Conservation (phyloP, 805 yeast species). For the Sugiyamaella mastotermitis region DNA sequence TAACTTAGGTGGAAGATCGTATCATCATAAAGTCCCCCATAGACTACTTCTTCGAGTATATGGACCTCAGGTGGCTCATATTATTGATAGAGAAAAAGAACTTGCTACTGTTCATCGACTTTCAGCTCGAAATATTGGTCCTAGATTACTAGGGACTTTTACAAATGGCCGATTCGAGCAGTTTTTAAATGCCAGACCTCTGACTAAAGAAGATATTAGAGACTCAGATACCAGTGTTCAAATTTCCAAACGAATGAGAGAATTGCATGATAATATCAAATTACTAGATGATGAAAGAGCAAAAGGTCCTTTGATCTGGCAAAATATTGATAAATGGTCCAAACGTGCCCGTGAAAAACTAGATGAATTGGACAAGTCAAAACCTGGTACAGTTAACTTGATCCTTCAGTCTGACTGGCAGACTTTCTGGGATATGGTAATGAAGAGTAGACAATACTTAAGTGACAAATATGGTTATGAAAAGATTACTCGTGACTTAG, state of each 20-base stretch:
- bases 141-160: conserved; percentile 82
- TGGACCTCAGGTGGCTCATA: conserved; percentile 79
- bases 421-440: conserved; percentile 43
- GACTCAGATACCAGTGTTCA: conserved; percentile 70
- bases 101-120: conserved; percentile 65
- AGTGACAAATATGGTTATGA: conserved; percentile 41
- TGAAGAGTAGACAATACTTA: conserved; percentile 59
- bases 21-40: conserved; percentile 41
- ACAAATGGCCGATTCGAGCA: conserved; percentile 93
- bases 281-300: conserved; percentile 51
- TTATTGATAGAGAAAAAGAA: conserved; percentile 83
- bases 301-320: conserved; percentile 66
- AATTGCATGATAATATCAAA: conserved; percentile 75
- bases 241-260: conserved; percentile 95
- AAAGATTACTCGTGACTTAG: conserved; percentile 44
- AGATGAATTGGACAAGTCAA: conserved; percentile 36
- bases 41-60: conserved; percentile 70
- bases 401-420: conserved; percentile 37
- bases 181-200: conserved; percentile 74
- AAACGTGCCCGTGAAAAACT: conserved; percentile 40
- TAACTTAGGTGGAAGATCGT: conserved; percentile 23
- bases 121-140: conserved; percentile 77
- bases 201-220: conserved; percentile 67
- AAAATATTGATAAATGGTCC: conserved; percentile 66
- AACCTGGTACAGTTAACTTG: conserved; percentile 22